Evolutionary conservation across 306 rosid genomes (phyloP), one percentile per base, ranked within the genome.

Genomic region (Sindora glabra): DNA sequence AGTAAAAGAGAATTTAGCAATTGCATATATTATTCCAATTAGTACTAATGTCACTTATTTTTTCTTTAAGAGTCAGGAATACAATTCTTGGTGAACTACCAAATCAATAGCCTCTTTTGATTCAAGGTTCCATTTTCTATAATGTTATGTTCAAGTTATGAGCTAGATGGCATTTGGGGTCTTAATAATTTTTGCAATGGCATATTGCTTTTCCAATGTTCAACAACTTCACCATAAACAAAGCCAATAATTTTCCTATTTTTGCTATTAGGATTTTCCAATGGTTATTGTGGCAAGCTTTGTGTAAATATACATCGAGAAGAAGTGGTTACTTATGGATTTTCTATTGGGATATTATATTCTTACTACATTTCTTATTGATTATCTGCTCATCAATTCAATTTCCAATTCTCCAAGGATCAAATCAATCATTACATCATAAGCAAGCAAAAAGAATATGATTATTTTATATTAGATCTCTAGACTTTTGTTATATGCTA

Each of bases 321-420:
- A 96, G 99, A 53, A 89, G 67, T 33, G 95, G 99, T 38, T 69
- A 61, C 39, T 57, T 61, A 38, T 92, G 99, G 99, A 83, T 89
- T 34, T 5, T 84, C 12, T 64, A 22, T 25, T 77, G 84, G 81
- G 83, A 74, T 65, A 52, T 37, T 2, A 36, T 81, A 1, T 81
- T 83, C 55, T 16, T 37, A 27, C 6, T 27, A 6, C 32, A 27
- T 27, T 27, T 27, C 32, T 27, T 27, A 12, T 77, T 76, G 36
- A 73, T 82, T 47, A 56, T 74, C 37, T 76, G 45, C 16, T 78
- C 89, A 44, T 65, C 99, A 1, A 14, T 51, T 14, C 25, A 76
- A 77, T 84, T 70, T 67, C 8, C 3, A 24, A 60, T 89, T 54
- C 95, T 89, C 55, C 60, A 84, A 24, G 96, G 95, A 60, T 84